Base-by-base conservation (phyloP, 257 asterid genomes). In the Prunella vulgaris region DNA sequence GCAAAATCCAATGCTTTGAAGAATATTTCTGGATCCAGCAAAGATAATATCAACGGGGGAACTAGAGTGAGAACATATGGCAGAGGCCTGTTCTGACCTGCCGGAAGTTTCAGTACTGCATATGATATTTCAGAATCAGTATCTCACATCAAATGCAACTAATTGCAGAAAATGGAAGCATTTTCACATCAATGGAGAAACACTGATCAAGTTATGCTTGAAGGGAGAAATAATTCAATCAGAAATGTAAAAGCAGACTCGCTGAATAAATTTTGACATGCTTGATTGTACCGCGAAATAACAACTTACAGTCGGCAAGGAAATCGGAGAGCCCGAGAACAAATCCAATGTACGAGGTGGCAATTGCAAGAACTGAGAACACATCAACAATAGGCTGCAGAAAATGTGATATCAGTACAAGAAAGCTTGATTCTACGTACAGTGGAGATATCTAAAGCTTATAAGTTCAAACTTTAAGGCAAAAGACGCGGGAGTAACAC, bases 1-100 rank as follows among this genome's bases (percentile, higher is more conserved):
- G 98, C 96, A 65, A 93, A 90, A 83, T 93, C 97, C 86, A 93
- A 71, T 48, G 98, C 97, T 77, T 90, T 93, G 79, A 90, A 93
- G 87, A 90, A 93, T 70, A 90, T 85, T 69, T 88, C 95, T n/a
- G 97, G 98, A 81, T 93, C 92, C 70, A 87, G 83, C 81, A 84
- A 67, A 13, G 97, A 83, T 32, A 93, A 71, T 20, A 90, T 69
- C 83, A 93, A 68, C 0, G 97, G 98, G 5, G 98, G 98, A 59
- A 88, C 32, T 72, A 86, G 56, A 28, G 96, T 81, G 13, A 90
- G 93, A 14, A 80, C 21, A 74, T 90, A 93, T 0, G 93, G 87
- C 80, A 90, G 73, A 53, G 87, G 83, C 72, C 76, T 79, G 82
- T 82, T 90, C 70, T 73, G 76, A 33, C 90, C 90, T 0, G 85